Evolutionary conservation across 2,329 filamentous ascomycete genomes (phyloP).

Genomic region (Peltaster fructicola): DNA sequence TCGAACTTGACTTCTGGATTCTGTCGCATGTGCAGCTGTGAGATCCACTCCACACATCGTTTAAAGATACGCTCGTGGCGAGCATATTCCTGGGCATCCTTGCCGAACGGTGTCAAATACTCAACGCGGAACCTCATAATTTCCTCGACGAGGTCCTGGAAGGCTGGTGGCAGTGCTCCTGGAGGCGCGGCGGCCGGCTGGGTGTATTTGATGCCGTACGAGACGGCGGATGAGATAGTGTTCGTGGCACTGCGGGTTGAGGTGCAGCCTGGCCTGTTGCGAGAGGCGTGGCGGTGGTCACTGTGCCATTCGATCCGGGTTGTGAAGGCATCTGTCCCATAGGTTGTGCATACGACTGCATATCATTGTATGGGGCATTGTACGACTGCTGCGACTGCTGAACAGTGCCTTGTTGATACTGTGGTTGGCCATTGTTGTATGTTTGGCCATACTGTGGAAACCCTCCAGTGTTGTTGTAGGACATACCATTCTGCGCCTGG

Average conservation of each 20-base stretch:
- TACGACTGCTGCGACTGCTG: conserved; percentile 6
- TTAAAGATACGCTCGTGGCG: conserved; percentile 7
- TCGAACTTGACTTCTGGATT: conserved; percentile 2
- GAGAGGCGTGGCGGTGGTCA: conserved; percentile 1
- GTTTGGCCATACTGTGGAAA: conserved; percentile 7
- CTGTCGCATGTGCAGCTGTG: conserved; percentile 4
- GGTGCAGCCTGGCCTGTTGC: conserved; percentile 3
- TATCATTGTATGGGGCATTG: too few species aligned
- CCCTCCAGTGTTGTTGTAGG: conserved; percentile 3
- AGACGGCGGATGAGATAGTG: conserved; percentile 5
- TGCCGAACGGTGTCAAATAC: conserved; percentile 7
- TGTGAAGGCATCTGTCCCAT: too few species aligned
- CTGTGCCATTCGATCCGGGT: conserved; percentile 4
- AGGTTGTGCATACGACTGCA: too few species aligned
- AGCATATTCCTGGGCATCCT: conserved; percentile 4
- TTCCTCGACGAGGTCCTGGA: conserved; percentile 10
- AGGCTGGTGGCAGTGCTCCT: conserved; percentile 6
- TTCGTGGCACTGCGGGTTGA: conserved; percentile 2
- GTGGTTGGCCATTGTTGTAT: conserved; percentile 7
- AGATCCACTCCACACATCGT: conserved; percentile 6
- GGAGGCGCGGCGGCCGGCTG: conserved; percentile 4
- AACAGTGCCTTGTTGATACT: conserved; percentile 1
- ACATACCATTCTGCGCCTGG: conserved; percentile 10
- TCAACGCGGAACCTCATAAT: conserved; percentile 10
- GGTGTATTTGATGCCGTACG: conserved; percentile 2